Base-by-base conservation (phyloP, 2,329 filamentous ascomycete species). In the Pseudocercospora cruenta region DNA sequence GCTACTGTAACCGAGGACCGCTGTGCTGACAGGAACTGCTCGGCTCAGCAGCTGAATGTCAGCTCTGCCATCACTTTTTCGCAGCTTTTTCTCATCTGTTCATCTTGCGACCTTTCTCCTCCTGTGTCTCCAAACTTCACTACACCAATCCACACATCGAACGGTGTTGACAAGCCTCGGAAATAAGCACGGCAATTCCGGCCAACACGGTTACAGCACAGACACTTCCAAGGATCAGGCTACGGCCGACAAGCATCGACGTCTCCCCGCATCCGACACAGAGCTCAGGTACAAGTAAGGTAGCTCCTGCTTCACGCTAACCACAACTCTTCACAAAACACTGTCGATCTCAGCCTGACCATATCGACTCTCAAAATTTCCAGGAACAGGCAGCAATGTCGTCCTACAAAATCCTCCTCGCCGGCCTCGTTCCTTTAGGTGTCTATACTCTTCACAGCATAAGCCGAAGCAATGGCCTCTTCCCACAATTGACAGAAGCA, bases 341-440 rank as follows among this genome's bases (percentile, higher is more conserved):
- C 2, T 10, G 4, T n/a, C 51, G 4, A 55, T 12, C 51, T 55
- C 51, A 55, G 26, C 26, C 51, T 31, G 22, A n/a, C n/a, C n/a
- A n/a, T n/a, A n/a, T n/a, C n/a, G n/a, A n/a, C n/a, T n/a, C n/a
- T n/a, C n/a, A n/a, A n/a, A n/a, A n/a, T n/a, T n/a, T n/a, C n/a
- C n/a, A n/a, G n/a, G n/a, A n/a, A n/a, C n/a, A n/a, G n/a, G n/a
- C n/a, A n/a, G n/a, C n/a, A 51, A 54, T 54, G 51, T 54, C 51
- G 16, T 33, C 51, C 26, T 55, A 55, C 51, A 55, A 55, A 26
- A 10, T 55, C 24, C 51, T 55, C 51, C 21, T 55, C 51, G 51
- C 51, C 51, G 8, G 51, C 12, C 51, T 55, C 51, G 51, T 55
- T 1, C 51, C 51, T 4, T 8, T 55, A 4, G 51, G 51, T 19